A percentile compares a stretch with the other conserved stretches of the same genome.
Evolutionary conservation across 1,139 yeast genomes (phyloP).

Genomic region (Nakaseomyces delphensis): DNA sequence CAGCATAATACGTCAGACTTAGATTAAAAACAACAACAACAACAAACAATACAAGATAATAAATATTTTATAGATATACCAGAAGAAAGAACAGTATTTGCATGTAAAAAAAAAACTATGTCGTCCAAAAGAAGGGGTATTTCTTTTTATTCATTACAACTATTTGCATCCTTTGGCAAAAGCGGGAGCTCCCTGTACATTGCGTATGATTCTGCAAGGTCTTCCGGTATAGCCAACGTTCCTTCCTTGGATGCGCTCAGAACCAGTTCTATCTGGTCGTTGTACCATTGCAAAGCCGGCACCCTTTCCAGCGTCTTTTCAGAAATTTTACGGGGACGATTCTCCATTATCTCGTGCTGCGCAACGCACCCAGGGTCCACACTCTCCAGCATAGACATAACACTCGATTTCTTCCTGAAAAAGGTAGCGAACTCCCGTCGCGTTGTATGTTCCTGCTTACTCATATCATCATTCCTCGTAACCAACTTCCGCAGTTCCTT

Average conservation of each 20-base stretch:
- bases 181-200: constrained; percentile 25
- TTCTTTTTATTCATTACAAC: not conserved
- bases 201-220: constrained; percentile 23
- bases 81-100: not conserved
- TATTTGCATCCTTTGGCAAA: constrained; percentile 22
- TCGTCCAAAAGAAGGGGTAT: not conserved
- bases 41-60: no score
- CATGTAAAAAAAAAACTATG: not conserved
- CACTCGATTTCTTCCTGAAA: constrained; percentile 27
- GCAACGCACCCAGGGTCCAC: constrained; percentile 13
- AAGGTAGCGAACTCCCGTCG: constrained; percentile 28
- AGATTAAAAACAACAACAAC: no score
- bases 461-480: constrained; percentile 27
- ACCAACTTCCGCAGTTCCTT: constrained; percentile 16
- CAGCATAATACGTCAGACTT: not conserved
- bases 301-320: constrained; percentile 16
- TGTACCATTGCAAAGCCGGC: constrained; percentile 26
- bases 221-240: constrained; percentile 22
- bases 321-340: constrained; percentile 14
- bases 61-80: no score
- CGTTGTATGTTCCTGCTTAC: constrained; percentile 26
- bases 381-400: constrained; percentile 20
- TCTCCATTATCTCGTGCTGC: not conserved
- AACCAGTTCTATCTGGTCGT: constrained; percentile 18
- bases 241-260: constrained; percentile 11